phyloP scores from a whole-genome alignment of 192 early-diverging fungal species.

The Entomortierella parvispora region DNA sequence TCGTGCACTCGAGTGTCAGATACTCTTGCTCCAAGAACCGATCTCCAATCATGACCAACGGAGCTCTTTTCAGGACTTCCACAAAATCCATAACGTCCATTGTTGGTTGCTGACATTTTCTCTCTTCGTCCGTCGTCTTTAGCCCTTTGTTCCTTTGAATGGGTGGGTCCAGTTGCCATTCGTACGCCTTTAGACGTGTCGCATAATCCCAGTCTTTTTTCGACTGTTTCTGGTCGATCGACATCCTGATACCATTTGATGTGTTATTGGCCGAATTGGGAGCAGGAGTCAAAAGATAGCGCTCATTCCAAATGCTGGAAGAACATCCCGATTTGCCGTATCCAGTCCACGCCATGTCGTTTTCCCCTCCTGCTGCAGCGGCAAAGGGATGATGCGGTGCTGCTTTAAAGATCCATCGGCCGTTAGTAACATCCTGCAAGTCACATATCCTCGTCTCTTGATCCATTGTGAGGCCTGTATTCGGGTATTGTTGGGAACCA shows the following conservation, averaged over 20 bases:
- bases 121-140: neutral
- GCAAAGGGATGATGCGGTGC: neutral
- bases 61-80: conserved; percentile 39
- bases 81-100: conserved; percentile 35
- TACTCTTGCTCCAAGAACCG: conserved; percentile 45
- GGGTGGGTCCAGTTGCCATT: conserved; percentile 8
- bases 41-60: conserved; percentile 45
- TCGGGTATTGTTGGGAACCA: neutral
- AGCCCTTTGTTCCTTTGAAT: neutral
- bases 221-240: neutral
- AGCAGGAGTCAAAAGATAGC: conserved; percentile 36
- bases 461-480: neutral
- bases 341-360: conserved; percentile 40
- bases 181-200: neutral
- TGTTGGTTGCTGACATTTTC: conserved; percentile 22
- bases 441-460: conserved; percentile 22
- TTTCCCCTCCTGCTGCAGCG: neutral
- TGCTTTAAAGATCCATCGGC: conserved; percentile 17
- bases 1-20: conserved; percentile 33
- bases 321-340: conserved; percentile 33
- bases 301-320: conserved; percentile 47
- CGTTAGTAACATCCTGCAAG: conserved; percentile 20
- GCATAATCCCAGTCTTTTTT: conserved; percentile 22
- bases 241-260: neutral
- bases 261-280: neutral